Conservation (phyloP, 371 early-diverging fungal genomes). For the Mortierella sp. region DNA sequence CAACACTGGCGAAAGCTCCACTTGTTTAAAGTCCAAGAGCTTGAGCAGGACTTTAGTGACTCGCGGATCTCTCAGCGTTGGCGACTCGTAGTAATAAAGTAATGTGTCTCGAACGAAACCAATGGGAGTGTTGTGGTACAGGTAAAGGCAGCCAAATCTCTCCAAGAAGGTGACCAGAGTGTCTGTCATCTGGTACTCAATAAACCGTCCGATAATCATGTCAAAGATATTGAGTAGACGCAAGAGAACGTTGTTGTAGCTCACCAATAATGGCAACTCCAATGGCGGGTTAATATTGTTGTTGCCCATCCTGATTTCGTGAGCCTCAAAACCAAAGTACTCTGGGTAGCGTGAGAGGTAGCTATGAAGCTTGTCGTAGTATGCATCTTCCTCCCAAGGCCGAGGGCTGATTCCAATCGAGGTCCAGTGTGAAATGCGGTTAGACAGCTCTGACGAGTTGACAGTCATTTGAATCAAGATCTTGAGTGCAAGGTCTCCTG, state of each 20-base stretch:
- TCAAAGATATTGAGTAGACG: constrained; percentile 79
- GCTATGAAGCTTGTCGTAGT: constrained; percentile 73
- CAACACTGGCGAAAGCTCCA: constrained; percentile 49
- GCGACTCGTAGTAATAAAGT: constrained; percentile 76
- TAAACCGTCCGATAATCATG: constrained; percentile 73
- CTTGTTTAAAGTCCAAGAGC: constrained; percentile 64
- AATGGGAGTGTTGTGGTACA: constrained; percentile 77
- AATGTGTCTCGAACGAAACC: constrained; percentile 77
- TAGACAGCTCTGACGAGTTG: constrained; percentile 69
- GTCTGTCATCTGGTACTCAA: constrained; percentile 74
- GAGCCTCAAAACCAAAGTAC: constrained; percentile 81
- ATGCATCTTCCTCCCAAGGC: constrained; percentile 81
- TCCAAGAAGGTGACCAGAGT: constrained; percentile 75
- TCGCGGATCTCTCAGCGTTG: constrained; percentile 67
- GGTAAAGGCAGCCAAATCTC: constrained; percentile 75
- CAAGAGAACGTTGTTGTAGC: constrained; percentile 76
- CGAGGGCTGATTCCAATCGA: constrained; percentile 73
- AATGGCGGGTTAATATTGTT: constrained; percentile 64
- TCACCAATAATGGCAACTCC: constrained; percentile 75
- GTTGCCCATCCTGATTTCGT: constrained; percentile 58
- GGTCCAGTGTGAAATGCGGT: constrained; percentile 77
- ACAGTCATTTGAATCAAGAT: constrained; percentile 72
- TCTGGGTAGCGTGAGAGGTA: constrained; percentile 80
- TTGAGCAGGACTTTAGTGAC: constrained; percentile 73
- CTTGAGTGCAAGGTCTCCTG: constrained; percentile 61